Evolutionary conservation across 2,329 filamentous ascomycete species (phyloP), one percentile per base, ranked within the genome.

Genomic region (Nannizzia gypsea): DNA sequence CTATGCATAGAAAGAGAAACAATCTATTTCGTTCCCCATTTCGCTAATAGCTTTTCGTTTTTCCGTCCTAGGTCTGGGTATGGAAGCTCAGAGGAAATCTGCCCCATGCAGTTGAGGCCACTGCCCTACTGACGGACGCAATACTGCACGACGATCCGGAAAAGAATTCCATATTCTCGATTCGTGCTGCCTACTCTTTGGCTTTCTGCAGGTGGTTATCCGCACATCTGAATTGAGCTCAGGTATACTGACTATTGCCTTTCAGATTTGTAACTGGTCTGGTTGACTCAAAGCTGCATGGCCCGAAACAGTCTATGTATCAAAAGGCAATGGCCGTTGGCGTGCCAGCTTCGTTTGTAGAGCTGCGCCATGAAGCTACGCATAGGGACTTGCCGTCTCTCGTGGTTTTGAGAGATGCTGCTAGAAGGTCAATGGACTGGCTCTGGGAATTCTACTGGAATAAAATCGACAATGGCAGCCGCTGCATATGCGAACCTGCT

Each of bases 391-490:
- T 96, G 60, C 91, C 91, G 0, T 85, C 86, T 1, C 77, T 96
- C 58, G 79, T 82, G 9, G 84, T 89, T 63, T 77, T 96, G 63
- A 82, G 89, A 58, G 80, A 80, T 38, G 87, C 87, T 1, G 83
- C 87, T 1, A 75, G 79, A 63, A 83, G 86, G 66, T 89, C 87
- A 0, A 77, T 96, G 63, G 77, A 79, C 50, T 96, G 91, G 91
- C 84, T 96, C 57, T 96, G 89, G 89, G 80, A 85, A 58, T 89
- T 89, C 71, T 96, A 95, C 76, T 97, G 91, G 91, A 74, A 68
- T 11, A 73, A 75, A 40, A 69, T 84, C 20, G 76, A 78, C 59
- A 67, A 66, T 42, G 57, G 22, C 17, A 6, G 26, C 31, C n/a
- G 20, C 50, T 54, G n/a, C 26, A n/a, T 54, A 34, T 34, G 15